A percentile compares a stretch with the other conserved stretches of the same genome.
phyloP scores from a whole-genome alignment of 768 basidiomycete species.

The Calvatia gigantea region DNA sequence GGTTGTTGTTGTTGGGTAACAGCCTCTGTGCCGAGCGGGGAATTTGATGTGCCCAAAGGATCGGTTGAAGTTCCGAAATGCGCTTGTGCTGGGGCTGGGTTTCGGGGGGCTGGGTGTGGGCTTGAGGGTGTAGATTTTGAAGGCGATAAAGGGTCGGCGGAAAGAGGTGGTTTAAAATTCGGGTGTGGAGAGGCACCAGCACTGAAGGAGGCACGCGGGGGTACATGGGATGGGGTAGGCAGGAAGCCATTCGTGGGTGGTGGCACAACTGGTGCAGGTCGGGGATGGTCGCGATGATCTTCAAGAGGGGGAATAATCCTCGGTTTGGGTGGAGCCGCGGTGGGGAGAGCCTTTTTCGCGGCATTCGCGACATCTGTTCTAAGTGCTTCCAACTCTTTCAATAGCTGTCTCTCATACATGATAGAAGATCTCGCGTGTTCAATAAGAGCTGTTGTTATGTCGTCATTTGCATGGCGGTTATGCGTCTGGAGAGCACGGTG shows the following conservation, averaged over 20 bases:
- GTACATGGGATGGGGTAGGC: conserved; percentile 23
- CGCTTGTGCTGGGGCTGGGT: background rate
- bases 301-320: conserved; percentile 60
- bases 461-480: conserved; percentile 84
- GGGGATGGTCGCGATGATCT: conserved; percentile 41
- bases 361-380: conserved; percentile 71
- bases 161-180: conserved; percentile 21
- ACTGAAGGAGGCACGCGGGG: conserved; percentile 29
- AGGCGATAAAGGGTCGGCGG: conserved; percentile 10
- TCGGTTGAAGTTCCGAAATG: background rate
- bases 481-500: conserved; percentile 84
- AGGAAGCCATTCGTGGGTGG: conserved; percentile 31
- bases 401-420: conserved; percentile 85
- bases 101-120: background rate
- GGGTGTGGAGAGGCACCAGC: conserved; percentile 22
- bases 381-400: conserved; percentile 86
- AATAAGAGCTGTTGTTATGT: conserved; percentile 84
- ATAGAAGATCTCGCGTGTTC: conserved; percentile 92
- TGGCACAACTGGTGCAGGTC: conserved; percentile 28
- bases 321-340: conserved; percentile 58
- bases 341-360: conserved; percentile 51
- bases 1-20: background rate
- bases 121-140: background rate
- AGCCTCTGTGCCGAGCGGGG: background rate
- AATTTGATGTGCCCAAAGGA: conserved; percentile 2